These are phyloP conservation scores for Colletotrichum gigasporum DNA, from an alignment of 2,329 filamentous ascomycete species.

Conservation along the genomic window DNA sequence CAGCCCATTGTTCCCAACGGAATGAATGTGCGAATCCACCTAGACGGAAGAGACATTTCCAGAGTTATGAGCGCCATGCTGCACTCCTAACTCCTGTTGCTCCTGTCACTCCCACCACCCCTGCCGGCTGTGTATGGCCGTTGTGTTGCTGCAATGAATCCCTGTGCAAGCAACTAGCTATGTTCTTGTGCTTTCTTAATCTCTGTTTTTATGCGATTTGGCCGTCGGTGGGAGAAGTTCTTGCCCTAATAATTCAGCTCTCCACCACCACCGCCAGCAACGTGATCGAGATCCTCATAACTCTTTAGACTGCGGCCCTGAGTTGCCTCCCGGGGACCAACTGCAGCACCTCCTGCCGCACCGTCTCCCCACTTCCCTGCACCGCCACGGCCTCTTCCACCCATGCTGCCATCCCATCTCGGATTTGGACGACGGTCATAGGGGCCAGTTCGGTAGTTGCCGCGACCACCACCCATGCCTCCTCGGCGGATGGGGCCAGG, in stretches of 20 bases:
- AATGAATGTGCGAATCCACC: background rate
- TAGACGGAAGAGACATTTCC: too few species aligned
- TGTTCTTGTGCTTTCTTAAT: background rate
- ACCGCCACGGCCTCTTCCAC: conserved; percentile 59
- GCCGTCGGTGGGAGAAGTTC: conserved; percentile 15
- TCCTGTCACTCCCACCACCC: too few species aligned
- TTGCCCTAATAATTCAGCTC: conserved; percentile 85
- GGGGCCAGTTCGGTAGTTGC: conserved; percentile 73
- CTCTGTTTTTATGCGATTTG: background rate
- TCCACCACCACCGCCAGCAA: conserved; percentile 76
- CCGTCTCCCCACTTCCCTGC: conserved; percentile 77
- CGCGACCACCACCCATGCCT: conserved; percentile 59
- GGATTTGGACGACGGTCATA: conserved; percentile 75
- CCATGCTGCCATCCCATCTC: conserved; percentile 60
- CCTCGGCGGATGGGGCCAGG: conserved; percentile 75
- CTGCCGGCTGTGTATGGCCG: background rate
- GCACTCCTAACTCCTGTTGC: background rate
- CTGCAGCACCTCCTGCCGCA: conserved; percentile 75
- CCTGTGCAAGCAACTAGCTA: background rate
- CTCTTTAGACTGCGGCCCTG: conserved; percentile 94
- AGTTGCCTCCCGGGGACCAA: conserved; percentile 89
- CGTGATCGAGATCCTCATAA: conserved; percentile 96
- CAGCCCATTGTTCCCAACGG: conserved; percentile 5
- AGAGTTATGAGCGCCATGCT: too few species aligned
- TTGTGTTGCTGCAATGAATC: background rate